Evolutionary conservation across 805 yeast species (phyloP).

Genomic region (Teunomyces tritomae): DNA sequence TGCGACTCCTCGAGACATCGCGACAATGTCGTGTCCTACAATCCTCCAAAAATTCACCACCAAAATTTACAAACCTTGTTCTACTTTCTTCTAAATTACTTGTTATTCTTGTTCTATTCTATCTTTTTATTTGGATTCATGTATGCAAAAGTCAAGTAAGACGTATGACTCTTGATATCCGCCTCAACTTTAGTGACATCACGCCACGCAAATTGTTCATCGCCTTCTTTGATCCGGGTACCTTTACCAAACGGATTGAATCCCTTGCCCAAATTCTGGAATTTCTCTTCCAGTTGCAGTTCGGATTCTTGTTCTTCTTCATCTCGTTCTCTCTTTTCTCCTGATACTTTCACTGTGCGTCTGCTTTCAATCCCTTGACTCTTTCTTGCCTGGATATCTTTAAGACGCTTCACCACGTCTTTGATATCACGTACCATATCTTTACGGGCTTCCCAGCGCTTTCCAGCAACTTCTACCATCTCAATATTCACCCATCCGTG

Average conservation of each 20-base stretch:
- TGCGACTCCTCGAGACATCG: too few species aligned
- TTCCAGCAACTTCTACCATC: conserved; percentile 87
- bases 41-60: background rate
- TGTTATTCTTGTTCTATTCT: background rate
- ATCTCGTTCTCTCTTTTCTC: conserved; percentile 18
- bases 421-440: conserved; percentile 79
- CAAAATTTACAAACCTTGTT: background rate
- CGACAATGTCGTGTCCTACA: too few species aligned
- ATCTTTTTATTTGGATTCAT: conserved; percentile 19
- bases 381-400: conserved; percentile 73
- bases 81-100: background rate
- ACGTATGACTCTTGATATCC: conserved; percentile 91
- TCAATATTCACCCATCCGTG: conserved; percentile 85
- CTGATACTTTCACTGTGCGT: conserved; percentile 37
- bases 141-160: conserved; percentile 87
- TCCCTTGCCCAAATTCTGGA: conserved; percentile 43
- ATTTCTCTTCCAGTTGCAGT: conserved; percentile 18
- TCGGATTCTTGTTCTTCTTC: conserved; percentile 14
- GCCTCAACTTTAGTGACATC: conserved; percentile 80
- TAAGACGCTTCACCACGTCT: conserved; percentile 73
- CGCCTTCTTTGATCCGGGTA: conserved; percentile 82
- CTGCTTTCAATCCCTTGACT: conserved; percentile 60
- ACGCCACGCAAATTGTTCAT: conserved; percentile 72
- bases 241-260: conserved; percentile 96
- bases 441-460: conserved; percentile 85